Percentiles rank a stretch among this genome's conserved stretches.
phyloP scores from a whole-genome alignment of 495 filamentous ascomycete species.

The Aspergillus asperescens region DNA sequence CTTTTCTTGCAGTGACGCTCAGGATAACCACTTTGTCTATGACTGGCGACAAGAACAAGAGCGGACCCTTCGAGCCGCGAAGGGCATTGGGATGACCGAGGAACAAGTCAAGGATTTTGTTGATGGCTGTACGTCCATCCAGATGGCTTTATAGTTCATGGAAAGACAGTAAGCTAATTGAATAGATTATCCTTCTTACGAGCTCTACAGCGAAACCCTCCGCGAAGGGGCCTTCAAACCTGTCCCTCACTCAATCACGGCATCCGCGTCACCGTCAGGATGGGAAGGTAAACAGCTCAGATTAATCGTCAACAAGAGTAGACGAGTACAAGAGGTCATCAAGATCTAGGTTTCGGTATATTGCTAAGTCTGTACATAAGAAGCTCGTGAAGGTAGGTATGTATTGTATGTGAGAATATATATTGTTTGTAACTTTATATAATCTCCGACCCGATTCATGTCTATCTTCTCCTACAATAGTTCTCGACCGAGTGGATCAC shows the following conservation, averaged over 20 bases:
- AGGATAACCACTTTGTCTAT: conserved; percentile 73
- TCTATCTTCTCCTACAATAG: too few relatives aligned
- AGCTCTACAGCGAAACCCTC: conserved; percentile 67
- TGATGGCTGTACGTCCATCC: conserved; percentile 52
- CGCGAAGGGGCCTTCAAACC: conserved; percentile 57
- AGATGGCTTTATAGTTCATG: neutral
- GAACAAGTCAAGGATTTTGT: conserved; percentile 62
- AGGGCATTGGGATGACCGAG: conserved; percentile 73
- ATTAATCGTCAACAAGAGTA: conserved; percentile 62
- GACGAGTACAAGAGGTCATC: conserved; percentile 55
- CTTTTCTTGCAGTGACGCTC: conserved; percentile 59
- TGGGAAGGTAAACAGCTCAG: conserved; percentile 58
- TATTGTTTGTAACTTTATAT: too few relatives aligned
- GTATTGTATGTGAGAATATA: too few relatives aligned
- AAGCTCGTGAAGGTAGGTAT: too few relatives aligned
- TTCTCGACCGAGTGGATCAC: too few relatives aligned
- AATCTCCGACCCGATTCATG: too few relatives aligned
- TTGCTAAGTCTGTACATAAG: neutral
- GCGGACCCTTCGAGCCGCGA: conserved; percentile 55
- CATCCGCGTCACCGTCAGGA: conserved; percentile 22
- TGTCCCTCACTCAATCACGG: conserved; percentile 9
- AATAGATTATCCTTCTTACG: conserved; percentile 59
- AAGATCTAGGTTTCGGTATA: conserved; percentile 39
- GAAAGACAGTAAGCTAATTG: neutral
- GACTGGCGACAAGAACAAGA: conserved; percentile 86